Base-by-base conservation (phyloP, 2,329 filamentous ascomycete species). In the Monosporascus sp. region DNA sequence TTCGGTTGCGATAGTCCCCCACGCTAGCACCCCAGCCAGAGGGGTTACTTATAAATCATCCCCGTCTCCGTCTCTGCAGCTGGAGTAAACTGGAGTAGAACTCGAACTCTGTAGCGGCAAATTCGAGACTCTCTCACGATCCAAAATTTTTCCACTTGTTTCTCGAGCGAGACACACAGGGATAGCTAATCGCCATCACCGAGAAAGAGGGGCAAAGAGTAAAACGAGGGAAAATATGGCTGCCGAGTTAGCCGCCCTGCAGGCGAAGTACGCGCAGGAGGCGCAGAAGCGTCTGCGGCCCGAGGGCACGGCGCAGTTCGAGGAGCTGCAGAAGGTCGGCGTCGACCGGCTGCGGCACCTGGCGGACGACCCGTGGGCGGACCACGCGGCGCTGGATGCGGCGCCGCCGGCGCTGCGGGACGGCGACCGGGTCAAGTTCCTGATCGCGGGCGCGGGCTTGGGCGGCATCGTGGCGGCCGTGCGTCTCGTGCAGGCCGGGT, bases 401-500 rank as follows among this genome's bases (percentile, higher is more conserved):
- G 55, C 52, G 20, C 31, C 57, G 3, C 40, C 59, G 4, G 58
- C 64, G 37, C 52, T 68, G 37, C 52, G 50, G 7, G 20, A 55
- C 2, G 64, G 60, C 7, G 63, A 64, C 48, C 50, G 50, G 24
- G 58, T 60, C 48, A 66, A 67, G 50, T 65, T 68, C 47, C 52
- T 68, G 31, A 65, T 66, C 50, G 55, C 60, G 20, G 66, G 66
- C 5, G 65, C 63, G 1, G 65, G 65, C 0, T 51, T 67, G 37
- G 61, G 63, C 3, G 65, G 65, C 5, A 53, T 68, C 8, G 11
- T 60, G 7, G 51, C 52, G 7, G 63, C 64, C 3, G 67, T 68
- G 1, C 63, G 63, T 3, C 65, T 74, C 18, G 63, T 72, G 28
- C 58, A 72, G 41, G 64, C 66, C 3, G 71, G 72, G 0, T 60